phyloP scores from a whole-genome alignment of 805 yeast genomes.

The Sugiyamaella boreocaroliniensis region DNA sequence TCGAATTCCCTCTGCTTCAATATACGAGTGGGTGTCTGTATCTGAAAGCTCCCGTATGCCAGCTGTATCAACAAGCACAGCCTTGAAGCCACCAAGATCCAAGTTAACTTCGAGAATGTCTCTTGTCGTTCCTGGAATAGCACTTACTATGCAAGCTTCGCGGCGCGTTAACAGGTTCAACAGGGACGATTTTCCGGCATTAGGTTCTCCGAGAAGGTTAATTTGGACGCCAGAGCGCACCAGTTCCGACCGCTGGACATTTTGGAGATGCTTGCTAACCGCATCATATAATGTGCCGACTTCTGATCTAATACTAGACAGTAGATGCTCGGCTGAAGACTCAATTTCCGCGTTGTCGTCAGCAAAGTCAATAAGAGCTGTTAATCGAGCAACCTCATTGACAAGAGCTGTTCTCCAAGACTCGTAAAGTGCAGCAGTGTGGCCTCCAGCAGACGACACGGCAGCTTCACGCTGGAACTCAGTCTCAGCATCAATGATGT shows the following conservation, averaged over 20 bases:
- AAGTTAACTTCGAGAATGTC: constrained; percentile 77
- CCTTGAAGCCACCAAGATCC: constrained; percentile 78
- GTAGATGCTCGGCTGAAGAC: constrained; percentile 29
- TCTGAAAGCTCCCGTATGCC: constrained; percentile 55
- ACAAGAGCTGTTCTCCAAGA: constrained; percentile 65
- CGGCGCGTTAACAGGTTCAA: constrained; percentile 68
- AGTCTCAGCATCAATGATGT: constrained; percentile 88
- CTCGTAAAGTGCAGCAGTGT: constrained; percentile 46
- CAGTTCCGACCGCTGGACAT: constrained; percentile 36
- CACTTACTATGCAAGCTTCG: constrained; percentile 86
- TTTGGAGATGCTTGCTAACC: constrained; percentile 35
- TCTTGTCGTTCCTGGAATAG: constrained; percentile 89
- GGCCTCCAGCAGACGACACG: constrained; percentile 64
- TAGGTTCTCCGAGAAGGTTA: constrained; percentile 82
- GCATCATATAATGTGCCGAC: constrained; percentile 40
- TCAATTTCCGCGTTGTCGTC: constrained; percentile 62
- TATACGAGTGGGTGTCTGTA: constrained; percentile 23
- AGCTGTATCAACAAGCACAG: constrained; percentile 85
- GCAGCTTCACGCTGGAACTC: constrained; percentile 80
- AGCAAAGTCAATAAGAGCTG: constrained; percentile 91
- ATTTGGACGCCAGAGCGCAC: constrained; percentile 66
- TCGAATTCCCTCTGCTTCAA: constrained; percentile 75
- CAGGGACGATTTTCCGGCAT: constrained; percentile 91
- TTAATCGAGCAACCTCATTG: constrained; percentile 60
- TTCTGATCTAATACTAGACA: constrained; percentile 42